Base-by-base conservation (phyloP, 2,329 filamentous ascomycete genomes). In the Fusarium austroafricanum region DNA sequence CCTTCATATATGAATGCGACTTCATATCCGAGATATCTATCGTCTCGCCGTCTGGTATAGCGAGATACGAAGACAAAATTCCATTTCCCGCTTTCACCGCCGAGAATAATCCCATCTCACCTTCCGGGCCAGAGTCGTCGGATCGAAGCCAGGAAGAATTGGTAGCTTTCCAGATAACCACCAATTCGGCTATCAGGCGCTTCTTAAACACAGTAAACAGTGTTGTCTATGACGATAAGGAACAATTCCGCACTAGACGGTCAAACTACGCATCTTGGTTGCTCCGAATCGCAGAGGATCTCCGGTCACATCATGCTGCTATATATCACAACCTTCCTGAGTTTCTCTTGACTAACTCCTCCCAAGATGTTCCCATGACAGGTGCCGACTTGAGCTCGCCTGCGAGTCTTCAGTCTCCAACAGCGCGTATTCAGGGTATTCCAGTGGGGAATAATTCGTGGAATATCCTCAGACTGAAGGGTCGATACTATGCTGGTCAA, bases 201-300 rank as follows among this genome's bases (percentile, higher is more conserved):
- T 75, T 77, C 29, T 44, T 77, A 0, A 77, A 77, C 7, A 69
- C 75, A 2, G 73, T 75, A 4, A 75, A 76, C 26, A 76, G 73
- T 9, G 68, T 75, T 2, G 67, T 76, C 2, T 77, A 77, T 42
- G 71, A 76, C 23, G 69, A 64, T 7, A 75, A 72, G 10, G 75
- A 77, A 15, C 56, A 71, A 6, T 70, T 65, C 7, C 55, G 72
- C 3, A 66, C 68, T 31, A 62, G 65, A 6, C 51, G 55, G 15
- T 47, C 57, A 0, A 66, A 73, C 26, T 74, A 75, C 31, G 70
- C 69, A 1, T 60, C 61, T 9, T 77, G 75, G 75, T 60, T 76
- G 7, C 59, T 77, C 1, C 50, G 69, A 3, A 58, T 73, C n/a
- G 65, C 74, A 0, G 60, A 73, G 5, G 74, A 76, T 35, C 55